Base-by-base conservation (phyloP, 345 rosid species). In the Pistacia atlantica region DNA sequence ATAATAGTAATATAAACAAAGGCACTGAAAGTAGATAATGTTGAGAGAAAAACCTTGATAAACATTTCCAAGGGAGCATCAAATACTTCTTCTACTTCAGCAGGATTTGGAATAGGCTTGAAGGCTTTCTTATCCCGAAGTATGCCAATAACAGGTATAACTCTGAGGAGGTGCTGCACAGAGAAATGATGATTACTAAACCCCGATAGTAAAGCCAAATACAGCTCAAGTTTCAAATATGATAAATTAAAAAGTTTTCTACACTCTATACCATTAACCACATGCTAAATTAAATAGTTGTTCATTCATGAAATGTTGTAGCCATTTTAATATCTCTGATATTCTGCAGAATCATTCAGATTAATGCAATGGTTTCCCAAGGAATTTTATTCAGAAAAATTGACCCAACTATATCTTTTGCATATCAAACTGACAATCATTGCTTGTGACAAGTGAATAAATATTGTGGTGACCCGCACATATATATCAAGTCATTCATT, bases 11-110 rank as follows among this genome's bases (percentile, higher is more conserved):
- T 12, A 5, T 35, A 16, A n/a, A 31, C 16, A 11, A 37, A 63
- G 8, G 28, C 12, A 71, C n/a, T 10, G 62, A 71, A 9, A 42
- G 18, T 3, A 66, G 45, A 73, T 46, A n/a, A 76, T 59, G 75
- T 51, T 69, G 72, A n/a, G 56, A 69, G 35, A 46, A 8, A 12
- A 85, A 93, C 98, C 98, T 89, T 90, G 37, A 93, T 84, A 76
- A 93, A 93, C 95, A 93, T 91, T 85, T 90, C 97, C 85, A 93
- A 82, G n/a, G 97, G 98, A 78, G 86, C 97, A 86, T 95, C 97
- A 63, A 95, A 93, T 51, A 93, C 89, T 76, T 84, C 91, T 72
- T 93, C 99, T 20, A 93, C 98, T 89, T 95, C 99, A 25, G 82
- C 90, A 54, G 93, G 91, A 83, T 90, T 93, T 78, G 93, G 97